Conservation (phyloP, 2,329 filamentous ascomycete species). For the Lomentospora prolificans region DNA sequence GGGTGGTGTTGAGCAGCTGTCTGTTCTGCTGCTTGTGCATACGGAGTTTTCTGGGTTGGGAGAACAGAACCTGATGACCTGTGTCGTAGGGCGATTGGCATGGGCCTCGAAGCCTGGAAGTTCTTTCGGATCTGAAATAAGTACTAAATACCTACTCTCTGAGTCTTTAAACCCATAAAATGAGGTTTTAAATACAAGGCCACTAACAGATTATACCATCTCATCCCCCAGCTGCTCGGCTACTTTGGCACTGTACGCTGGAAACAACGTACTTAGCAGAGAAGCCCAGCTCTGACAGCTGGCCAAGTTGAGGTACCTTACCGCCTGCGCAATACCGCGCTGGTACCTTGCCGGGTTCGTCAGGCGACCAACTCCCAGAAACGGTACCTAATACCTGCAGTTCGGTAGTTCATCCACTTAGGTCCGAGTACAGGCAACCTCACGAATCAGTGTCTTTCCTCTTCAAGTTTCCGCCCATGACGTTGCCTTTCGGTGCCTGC, state of each 20-base stretch:
- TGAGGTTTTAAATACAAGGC: no score
- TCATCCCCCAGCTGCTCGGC: no score
- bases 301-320: background rate
- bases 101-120: background rate
- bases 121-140: background rate
- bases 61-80: constrained; percentile 8
- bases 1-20: constrained; percentile 6
- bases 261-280: no score
- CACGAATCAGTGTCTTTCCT: background rate
- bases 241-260: no score
- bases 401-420: background rate
- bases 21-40: constrained; percentile 4
- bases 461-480: constrained; percentile 3
- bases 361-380: constrained; percentile 1
- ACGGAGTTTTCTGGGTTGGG: constrained; percentile 1
- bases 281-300: background rate
- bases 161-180: no score
- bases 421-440: constrained; percentile 1
- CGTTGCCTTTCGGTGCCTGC: constrained; percentile 9
- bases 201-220: no score
- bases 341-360: background rate
- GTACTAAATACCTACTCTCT: background rate
- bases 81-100: constrained; percentile 2
- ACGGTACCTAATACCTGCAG: constrained; percentile 1
- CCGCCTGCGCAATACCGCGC: background rate